Conservation (phyloP, 2,329 filamentous ascomycete species). For the Botrytis cinerea region DNA sequence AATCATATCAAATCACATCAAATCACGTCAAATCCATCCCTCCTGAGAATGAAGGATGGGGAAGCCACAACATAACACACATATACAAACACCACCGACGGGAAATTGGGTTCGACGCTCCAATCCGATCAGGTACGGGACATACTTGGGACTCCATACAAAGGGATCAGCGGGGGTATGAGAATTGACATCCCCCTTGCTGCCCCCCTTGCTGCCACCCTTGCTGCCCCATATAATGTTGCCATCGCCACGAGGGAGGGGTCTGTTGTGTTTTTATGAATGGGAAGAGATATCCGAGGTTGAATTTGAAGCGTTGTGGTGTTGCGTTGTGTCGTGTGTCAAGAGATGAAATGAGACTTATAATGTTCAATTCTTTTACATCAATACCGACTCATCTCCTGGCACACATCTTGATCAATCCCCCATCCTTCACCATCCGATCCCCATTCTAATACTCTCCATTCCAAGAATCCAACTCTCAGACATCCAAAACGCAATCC, state of each 20-base stretch:
- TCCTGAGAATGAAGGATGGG: neutral
- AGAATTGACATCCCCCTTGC: neutral
- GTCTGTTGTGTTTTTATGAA: neutral
- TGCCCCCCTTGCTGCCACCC: neutral
- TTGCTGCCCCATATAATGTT: neutral
- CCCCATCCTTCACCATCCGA: neutral
- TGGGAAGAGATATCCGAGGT: neutral
- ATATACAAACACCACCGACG: neutral
- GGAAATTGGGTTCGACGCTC: neutral
- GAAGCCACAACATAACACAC: neutral
- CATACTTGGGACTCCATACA: neutral
- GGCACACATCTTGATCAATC: too few species aligned
- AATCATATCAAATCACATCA: neutral
- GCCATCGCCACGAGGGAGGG: neutral
- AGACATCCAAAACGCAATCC: neutral
- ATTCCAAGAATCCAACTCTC: neutral
- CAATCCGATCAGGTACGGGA: neutral
- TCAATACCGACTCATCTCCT: too few species aligned
- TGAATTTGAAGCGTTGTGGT: neutral
- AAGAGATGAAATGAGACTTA: neutral
- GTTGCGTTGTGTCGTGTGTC: neutral
- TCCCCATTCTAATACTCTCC: neutral
- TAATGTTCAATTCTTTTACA: neutral
- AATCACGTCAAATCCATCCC: neutral
- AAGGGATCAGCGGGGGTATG: neutral